Conservation (phyloP, 169 alveolate genomes). For the Theileria luwenshuni region DNA sequence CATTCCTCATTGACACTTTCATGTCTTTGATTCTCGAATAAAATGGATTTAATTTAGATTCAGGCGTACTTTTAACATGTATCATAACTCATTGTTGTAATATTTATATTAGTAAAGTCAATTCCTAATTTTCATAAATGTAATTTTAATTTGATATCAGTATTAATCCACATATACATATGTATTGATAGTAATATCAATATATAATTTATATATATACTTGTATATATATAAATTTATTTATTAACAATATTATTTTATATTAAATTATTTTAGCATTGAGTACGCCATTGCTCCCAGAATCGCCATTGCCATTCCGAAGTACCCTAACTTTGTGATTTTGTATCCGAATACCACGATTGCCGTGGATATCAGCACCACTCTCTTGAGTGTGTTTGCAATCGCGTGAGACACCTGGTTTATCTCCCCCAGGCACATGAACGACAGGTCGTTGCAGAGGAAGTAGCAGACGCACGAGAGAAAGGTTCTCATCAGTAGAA, state of each 20-base stretch:
- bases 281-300: constrained; percentile 79
- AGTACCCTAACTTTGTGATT: constrained; percentile 72
- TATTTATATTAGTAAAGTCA: too few relatives aligned
- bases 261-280: constrained; percentile 49
- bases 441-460: constrained; percentile 80
- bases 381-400: constrained; percentile 81
- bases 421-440: constrained; percentile 76
- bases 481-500: constrained; percentile 33
- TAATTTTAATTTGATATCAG: too few relatives aligned
- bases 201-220: neutral
- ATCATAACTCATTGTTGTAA: too few relatives aligned
- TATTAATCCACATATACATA: too few relatives aligned
- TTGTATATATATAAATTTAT: neutral
- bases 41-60: too few relatives aligned
- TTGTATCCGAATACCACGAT: constrained; percentile 74
- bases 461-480: constrained; percentile 78
- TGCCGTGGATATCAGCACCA: constrained; percentile 77
- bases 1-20: constrained; percentile 51
- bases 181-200: constrained; percentile 19
- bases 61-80: too few relatives aligned
- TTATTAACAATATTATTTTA: too few relatives aligned
- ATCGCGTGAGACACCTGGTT: constrained; percentile 84
- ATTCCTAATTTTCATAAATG: too few relatives aligned
- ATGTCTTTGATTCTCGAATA: too few relatives aligned
- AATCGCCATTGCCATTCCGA: constrained; percentile 79